Evolutionary conservation across 805 yeast species (phyloP), one percentile per base, ranked within the genome.

Genomic region (Metschnikowia lochheadii): DNA sequence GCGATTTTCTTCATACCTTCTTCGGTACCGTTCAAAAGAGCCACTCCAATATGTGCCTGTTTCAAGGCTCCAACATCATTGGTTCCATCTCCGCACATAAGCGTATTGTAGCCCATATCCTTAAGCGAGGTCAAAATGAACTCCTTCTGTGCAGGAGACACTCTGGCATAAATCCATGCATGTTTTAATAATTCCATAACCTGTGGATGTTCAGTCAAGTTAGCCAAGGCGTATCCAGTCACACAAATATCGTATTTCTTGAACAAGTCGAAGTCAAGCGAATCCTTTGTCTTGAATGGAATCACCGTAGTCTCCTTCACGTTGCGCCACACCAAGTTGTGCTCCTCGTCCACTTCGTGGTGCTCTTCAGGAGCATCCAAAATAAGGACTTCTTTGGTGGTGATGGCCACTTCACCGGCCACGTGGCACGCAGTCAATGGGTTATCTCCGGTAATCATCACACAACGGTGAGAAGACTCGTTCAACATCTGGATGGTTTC

Each of bases 61-160:
- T 94, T 94, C 72, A 94, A 81, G 49, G 99, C 99, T 70, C 99
- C 99, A 46, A 94, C 99, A 76, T 94, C 99, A 66, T 94, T 94
- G n/a, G 99, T 94, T 72, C 99, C 99, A 72, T 94, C 99, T 77
- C 99, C 99, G 72, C 99, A 94, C 99, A 94, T 94, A 61, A 94
- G 79, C 21, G 98, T 94, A 64, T 82, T 86, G 71, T 92, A 94
- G 23, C 97, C 97, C 66, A 89, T 79, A 55, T 82, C 84, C 68
- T 92, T 94, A 67, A 89, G 80, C 36, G 90, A 80, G 54, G 83
- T 85, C 62, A 94, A 77, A 60, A 94, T 84, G 58, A 86, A 89
- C 70, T 94, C 99, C 72, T 94, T 94, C 73, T 94, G 99, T 23
- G 86, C 64, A 38, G 99, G 99, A 6, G 98, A 92, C 32, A 94